Percentiles rank a stretch among this genome's conserved stretches.
These are phyloP conservation scores for Seminavis robusta DNA, from an alignment of 108 stramenopile genomes.

Conservation along the genomic window DNA sequence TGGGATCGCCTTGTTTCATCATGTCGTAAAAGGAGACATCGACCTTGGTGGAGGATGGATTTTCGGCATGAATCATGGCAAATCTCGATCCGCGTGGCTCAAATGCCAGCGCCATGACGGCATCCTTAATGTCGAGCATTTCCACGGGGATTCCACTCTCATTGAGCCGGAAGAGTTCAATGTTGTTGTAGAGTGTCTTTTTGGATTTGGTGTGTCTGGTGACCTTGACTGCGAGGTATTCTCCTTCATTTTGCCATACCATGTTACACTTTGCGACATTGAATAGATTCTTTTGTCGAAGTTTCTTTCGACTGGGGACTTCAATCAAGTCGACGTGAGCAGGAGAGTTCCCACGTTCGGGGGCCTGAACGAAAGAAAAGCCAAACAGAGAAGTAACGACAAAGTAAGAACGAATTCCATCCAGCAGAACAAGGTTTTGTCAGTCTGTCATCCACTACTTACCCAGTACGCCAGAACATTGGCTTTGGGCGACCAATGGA, in stretches of 20 bases:
- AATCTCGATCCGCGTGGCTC: slow-evolving; percentile 93
- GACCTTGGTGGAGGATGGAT: slow-evolving; percentile 79
- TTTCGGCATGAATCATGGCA: slow-evolving; percentile 94
- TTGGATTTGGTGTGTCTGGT: slow-evolving; percentile 93
- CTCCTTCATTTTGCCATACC: slow-evolving; percentile 93
- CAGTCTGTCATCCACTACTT: slow-evolving; percentile 11
- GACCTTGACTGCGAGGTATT: slow-evolving; percentile 94
- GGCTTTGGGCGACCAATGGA: slow-evolving; percentile 91
- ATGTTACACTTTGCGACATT: slow-evolving; percentile 91
- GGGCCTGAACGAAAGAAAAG: slow-evolving; percentile 39
- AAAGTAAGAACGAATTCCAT: background rate
- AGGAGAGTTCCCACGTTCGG: slow-evolving; percentile 89
- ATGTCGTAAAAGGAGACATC: slow-evolving; percentile 94
- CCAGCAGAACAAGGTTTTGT: background rate
- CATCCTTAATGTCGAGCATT: slow-evolving; percentile 92
- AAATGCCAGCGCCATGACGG: slow-evolving; percentile 92
- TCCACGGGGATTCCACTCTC: slow-evolving; percentile 90
- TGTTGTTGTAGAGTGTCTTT: slow-evolving; percentile 94
- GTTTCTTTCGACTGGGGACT: slow-evolving; percentile 84
- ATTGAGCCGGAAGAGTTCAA: slow-evolving; percentile 92
- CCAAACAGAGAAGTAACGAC: background rate
- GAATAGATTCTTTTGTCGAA: slow-evolving; percentile 95
- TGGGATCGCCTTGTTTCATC: slow-evolving; percentile 54
- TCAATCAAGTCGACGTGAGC: slow-evolving; percentile 93
- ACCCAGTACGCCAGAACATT: slow-evolving; percentile 95